Conservation (phyloP, 2,329 filamentous ascomycete genomes). For the Purpureocillium takamizusanense region DNA sequence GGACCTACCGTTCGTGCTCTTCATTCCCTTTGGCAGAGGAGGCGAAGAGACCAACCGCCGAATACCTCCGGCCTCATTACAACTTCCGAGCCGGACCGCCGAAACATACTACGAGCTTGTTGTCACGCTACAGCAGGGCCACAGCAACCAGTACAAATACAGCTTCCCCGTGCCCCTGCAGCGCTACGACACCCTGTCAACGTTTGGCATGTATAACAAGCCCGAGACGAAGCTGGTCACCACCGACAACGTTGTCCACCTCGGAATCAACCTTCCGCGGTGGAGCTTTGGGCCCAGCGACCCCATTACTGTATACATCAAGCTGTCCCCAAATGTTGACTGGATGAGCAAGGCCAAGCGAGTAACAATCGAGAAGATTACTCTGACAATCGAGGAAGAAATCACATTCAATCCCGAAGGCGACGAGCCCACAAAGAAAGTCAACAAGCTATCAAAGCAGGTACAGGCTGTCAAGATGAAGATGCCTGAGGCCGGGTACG, state of each 20-base stretch:
- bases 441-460: conserved; percentile 79
- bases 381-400: conserved; percentile 89
- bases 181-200: conserved; percentile 92
- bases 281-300: conserved; percentile 97
- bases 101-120: conserved; percentile 97
- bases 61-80: conserved; percentile 85
- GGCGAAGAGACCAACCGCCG: conserved; percentile 83
- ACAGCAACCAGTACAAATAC: conserved; percentile 80
- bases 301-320: conserved; percentile 92
- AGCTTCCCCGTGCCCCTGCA: conserved; percentile 83
- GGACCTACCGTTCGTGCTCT: conserved; percentile 95
- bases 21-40: conserved; percentile 89
- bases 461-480: conserved; percentile 73
- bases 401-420: conserved; percentile 98
- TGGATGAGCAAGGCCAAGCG: conserved; percentile 85
- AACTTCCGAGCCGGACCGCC: conserved; percentile 84
- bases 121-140: conserved; percentile 88
- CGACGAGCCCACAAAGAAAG: conserved; percentile 84
- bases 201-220: conserved; percentile 98
- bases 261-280: conserved; percentile 84
- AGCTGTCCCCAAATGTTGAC: conserved; percentile 83
- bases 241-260: conserved; percentile 81
- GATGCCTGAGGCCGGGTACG: conserved; percentile 83
- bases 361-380: conserved; percentile 91
- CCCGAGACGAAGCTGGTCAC: conserved; percentile 81